Conservation (phyloP, 2,329 filamentous ascomycete species). For the Trichoderma atrobrunneum region DNA sequence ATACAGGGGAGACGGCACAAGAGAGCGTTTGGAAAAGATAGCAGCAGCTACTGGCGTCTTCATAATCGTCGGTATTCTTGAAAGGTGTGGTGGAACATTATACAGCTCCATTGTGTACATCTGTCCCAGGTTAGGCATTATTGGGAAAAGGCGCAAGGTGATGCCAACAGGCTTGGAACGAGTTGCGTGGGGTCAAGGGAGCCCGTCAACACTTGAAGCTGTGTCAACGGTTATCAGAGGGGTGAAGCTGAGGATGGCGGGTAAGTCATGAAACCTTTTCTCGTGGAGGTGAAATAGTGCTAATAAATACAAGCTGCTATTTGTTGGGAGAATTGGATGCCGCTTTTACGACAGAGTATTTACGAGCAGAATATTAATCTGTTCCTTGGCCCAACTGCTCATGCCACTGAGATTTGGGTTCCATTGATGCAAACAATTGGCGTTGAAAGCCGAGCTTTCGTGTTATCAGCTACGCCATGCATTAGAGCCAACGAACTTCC, state of each 20-base stretch:
- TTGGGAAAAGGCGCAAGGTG: not conserved
- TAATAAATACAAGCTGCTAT: not conserved
- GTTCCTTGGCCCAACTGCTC: not conserved
- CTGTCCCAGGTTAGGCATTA: not conserved
- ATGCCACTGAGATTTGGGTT: conserved; percentile 5
- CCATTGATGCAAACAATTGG: conserved; percentile 6
- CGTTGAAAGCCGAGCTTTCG: not conserved
- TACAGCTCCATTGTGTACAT: not conserved
- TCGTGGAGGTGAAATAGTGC: fast-evolving
- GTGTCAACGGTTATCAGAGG: not conserved
- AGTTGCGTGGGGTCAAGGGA: not conserved
- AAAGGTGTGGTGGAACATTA: not conserved
- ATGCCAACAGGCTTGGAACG: not conserved
- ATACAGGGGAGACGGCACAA: not conserved
- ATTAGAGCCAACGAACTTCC: not conserved
- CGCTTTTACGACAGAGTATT: not conserved
- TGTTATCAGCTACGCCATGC: not conserved
- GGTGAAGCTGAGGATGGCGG: not conserved
- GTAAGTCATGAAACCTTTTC: not conserved
- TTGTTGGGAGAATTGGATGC: conserved; percentile 7
- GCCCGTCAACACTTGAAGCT: not conserved
- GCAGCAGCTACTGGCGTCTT: not conserved
- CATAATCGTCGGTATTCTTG: not conserved
- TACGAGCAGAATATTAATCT: not conserved
- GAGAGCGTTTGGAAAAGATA: not conserved